Conservation (phyloP, 306 rosid species). For the Rosa persica region DNA sequence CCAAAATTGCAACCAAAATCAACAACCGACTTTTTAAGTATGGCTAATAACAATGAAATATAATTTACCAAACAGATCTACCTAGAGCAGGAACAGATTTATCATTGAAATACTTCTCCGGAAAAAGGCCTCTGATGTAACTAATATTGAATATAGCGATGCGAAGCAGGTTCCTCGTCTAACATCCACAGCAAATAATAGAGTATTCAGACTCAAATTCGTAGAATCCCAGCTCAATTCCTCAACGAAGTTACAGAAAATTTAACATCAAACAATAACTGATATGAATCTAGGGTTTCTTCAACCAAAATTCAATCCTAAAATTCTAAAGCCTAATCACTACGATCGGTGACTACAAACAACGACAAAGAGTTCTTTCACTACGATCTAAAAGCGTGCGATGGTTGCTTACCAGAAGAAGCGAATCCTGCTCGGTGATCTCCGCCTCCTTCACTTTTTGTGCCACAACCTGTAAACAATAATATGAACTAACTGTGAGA, state of each 20-base stretch:
- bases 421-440: conserved; percentile 94
- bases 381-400: conserved; percentile 24
- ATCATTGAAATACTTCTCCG: conserved; percentile 92
- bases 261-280: conserved; percentile 7
- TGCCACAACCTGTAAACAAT: conserved; percentile 67
- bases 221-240: background rate
- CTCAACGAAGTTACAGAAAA: background rate
- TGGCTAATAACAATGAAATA: background rate
- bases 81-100: conserved; percentile 94
- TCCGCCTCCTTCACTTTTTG: conserved; percentile 88
- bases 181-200: conserved; percentile 20
- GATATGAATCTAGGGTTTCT: background rate
- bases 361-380: background rate
- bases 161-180: conserved; percentile 96
- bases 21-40: conserved; percentile 11
- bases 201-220: conserved; percentile 21
- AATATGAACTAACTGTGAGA: conserved; percentile 5
- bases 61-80: conserved; percentile 22
- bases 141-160: conserved; percentile 94
- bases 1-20: conserved; percentile 26
- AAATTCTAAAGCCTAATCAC: background rate
- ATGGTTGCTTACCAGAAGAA: conserved; percentile 71
- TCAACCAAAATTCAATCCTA: background rate
- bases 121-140: conserved; percentile 93
- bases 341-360: background rate